These are phyloP conservation scores for Glycine latifolia DNA, from an alignment of 306 rosid species.

Conservation along the genomic window DNA sequence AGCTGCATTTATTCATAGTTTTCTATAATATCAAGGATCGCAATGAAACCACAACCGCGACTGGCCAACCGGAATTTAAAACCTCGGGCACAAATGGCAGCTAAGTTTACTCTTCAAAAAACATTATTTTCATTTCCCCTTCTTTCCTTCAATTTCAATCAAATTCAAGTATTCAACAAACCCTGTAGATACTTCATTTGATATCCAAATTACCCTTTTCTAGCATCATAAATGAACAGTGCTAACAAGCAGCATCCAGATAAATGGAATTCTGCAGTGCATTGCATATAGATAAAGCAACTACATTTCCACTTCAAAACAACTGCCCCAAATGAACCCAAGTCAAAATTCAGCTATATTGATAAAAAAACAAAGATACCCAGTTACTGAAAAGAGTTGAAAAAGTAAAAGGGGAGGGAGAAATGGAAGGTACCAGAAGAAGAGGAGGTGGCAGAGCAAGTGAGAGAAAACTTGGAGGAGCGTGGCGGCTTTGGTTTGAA, in stretches of 20 bases:
- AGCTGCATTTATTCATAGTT: not conserved
- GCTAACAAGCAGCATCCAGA: conserved; percentile 18
- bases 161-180: conserved; percentile 11
- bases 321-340: not conserved
- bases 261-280: not conserved
- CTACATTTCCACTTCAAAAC: conserved; percentile 25
- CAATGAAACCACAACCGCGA: not conserved
- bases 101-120: not conserved
- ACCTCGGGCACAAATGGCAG: not conserved
- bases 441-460: conserved; percentile 65
- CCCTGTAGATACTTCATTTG: conserved; percentile 8
- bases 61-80: not conserved
- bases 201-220: conserved; percentile 21
- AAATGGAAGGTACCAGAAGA: conserved; percentile 60
- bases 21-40: not conserved
- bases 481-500: conserved; percentile 42
- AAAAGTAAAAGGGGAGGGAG: not conserved
- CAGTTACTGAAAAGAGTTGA: not conserved
- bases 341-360: not conserved
- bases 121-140: not conserved
- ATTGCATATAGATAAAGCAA: conserved; percentile 15
- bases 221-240: conserved; percentile 1
- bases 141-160: conserved; percentile 10
- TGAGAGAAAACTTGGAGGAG: conserved; percentile 47
- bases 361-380: conserved; percentile 19